phyloP scores from a whole-genome alignment of 73 alveolate species.

The Symbiodinium natans region DNA sequence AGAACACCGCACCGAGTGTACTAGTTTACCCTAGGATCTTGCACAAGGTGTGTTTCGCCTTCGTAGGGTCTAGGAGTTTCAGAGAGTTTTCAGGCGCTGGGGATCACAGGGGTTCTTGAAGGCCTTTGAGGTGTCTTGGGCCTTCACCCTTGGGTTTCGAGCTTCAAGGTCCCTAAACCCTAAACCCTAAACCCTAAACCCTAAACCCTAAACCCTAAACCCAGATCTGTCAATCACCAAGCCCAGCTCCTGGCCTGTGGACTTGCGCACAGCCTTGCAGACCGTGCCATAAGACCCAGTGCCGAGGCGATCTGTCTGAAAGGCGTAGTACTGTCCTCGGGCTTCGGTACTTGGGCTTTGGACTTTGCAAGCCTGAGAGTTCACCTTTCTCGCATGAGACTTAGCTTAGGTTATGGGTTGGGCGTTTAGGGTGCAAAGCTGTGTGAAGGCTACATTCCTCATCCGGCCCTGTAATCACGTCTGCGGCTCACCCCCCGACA shows the following conservation, averaged over 20 bases:
- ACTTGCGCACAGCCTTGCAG: background rate
- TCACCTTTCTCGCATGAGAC: no score
- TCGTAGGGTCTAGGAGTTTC: no score
- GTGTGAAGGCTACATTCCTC: no score
- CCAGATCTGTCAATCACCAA: no score
- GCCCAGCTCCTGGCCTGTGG: background rate
- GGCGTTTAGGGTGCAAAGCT: background rate
- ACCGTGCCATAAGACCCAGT: background rate
- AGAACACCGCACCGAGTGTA: no score
- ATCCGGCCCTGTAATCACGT: no score
- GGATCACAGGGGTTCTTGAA: no score
- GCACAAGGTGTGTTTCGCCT: no score
- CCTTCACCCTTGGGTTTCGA: background rate
- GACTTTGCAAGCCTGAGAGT: background rate
- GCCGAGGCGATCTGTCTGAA: background rate
- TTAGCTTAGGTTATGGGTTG: background rate
- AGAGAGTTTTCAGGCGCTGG: no score
- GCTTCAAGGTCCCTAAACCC: background rate
- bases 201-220: background rate
- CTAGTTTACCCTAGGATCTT: no score
- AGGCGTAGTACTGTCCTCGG: background rate
- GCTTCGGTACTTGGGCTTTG: background rate
- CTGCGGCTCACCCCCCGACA: no score
- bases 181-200: background rate
- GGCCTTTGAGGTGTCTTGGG: background rate